Evolutionary conservation across 495 filamentous ascomycete genomes (phyloP).

Genomic region (Clavariopsis aquatica): DNA sequence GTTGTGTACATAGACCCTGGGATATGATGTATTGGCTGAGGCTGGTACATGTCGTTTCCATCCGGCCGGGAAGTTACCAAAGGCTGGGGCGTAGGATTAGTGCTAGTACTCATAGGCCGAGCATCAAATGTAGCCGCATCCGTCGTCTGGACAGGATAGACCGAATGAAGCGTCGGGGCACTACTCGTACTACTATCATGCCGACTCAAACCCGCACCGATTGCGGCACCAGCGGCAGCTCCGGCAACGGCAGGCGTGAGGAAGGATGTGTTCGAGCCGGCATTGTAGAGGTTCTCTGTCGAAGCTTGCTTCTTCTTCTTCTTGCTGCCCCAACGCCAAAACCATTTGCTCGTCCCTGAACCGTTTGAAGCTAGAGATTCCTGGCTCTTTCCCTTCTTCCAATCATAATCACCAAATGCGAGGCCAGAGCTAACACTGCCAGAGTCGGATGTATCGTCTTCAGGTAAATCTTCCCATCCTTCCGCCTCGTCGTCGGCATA

Average conservation of each 20-base stretch:
- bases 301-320: constrained; percentile 44
- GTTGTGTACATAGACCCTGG: constrained; percentile 35
- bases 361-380: constrained; percentile 58
- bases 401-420: constrained; percentile 54
- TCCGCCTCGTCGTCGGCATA: constrained; percentile 42
- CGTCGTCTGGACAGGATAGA: constrained; percentile 32
- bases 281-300: constrained; percentile 21
- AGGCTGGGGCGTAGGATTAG: constrained; percentile 24
- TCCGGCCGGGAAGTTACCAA: constrained; percentile 37
- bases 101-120: constrained; percentile 21
- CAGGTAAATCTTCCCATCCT: constrained; percentile 65
- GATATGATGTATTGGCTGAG: constrained; percentile 45
- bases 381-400: constrained; percentile 44
- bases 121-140: constrained; percentile 37
- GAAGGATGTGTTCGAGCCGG: constrained; percentile 15
- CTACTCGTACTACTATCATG: constrained; percentile 36
- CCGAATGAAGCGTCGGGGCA: constrained; percentile 36
- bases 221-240: constrained; percentile 26
- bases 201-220: constrained; percentile 16
- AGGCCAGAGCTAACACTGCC: constrained; percentile 57
- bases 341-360: constrained; percentile 56
- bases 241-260: constrained; percentile 27
- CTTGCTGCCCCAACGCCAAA: constrained; percentile 59
- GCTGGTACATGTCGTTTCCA: constrained; percentile 44
- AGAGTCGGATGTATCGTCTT: constrained; percentile 48